Conservation (phyloP, 1,284 basidiomycete genomes). For the Sporisorium iseilematis-ciliati region DNA sequence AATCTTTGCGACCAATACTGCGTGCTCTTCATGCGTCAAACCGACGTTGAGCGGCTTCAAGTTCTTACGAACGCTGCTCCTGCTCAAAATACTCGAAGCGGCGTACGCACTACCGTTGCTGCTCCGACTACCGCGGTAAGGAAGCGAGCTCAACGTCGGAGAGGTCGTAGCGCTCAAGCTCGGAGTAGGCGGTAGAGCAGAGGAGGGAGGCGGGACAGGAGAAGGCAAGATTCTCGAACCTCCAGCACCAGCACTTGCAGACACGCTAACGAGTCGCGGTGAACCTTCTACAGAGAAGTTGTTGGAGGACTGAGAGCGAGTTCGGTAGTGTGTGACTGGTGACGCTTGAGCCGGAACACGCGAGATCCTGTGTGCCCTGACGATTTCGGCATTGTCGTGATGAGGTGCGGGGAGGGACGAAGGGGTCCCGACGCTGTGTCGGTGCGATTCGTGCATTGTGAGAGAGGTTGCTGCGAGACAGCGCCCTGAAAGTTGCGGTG, state of each 20-base stretch:
- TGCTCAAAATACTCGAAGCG: slow-evolving; percentile 12
- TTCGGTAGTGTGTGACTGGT: slow-evolving; percentile 23
- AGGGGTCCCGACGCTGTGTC: neutral
- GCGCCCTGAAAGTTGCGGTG: too few relatives aligned
- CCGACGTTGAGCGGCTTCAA: slow-evolving; percentile 15
- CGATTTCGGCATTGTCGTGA: slow-evolving; percentile 17
- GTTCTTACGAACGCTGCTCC: slow-evolving; percentile 14
- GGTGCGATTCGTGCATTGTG: too few relatives aligned
- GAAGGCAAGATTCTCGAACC: slow-evolving; percentile 26
- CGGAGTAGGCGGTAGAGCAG: slow-evolving; percentile 34
- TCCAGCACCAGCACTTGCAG: neutral
- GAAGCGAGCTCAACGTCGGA: neutral
- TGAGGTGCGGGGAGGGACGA: neutral
- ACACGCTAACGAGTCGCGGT: neutral
- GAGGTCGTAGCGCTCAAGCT: slow-evolving; percentile 1
- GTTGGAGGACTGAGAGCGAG: slow-evolving; percentile 16
- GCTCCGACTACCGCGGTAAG: neutral
- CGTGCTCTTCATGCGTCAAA: slow-evolving; percentile 19
- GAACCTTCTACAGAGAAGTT: slow-evolving; percentile 8
- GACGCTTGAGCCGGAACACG: slow-evolving; percentile 16
- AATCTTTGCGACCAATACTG: slow-evolving; percentile 25
- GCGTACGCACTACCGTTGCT: slow-evolving; percentile 7
- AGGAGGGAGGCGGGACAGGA: slow-evolving; percentile 30
- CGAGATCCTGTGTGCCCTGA: slow-evolving; percentile 20
- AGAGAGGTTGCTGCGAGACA: too few relatives aligned